Base-by-base conservation (phyloP, 176 grass and related monocot genomes). In the Eleusine coracana region DNA sequence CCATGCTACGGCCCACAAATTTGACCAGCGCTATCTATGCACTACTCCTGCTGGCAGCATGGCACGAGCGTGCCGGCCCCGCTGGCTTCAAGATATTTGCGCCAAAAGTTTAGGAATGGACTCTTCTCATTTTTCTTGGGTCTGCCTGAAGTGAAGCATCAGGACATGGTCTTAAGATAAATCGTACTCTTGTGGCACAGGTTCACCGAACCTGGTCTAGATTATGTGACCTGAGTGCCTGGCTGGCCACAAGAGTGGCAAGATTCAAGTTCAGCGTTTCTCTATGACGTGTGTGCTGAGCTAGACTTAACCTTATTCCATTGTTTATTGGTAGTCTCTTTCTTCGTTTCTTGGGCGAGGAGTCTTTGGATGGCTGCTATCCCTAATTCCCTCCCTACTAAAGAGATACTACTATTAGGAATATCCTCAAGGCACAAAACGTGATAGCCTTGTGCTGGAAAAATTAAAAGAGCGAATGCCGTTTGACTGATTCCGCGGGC, bases 191-290 rank as follows among this genome's bases (percentile, higher is more conserved):
- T 14, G 41, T 54, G 44, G 36, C 60, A 10, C n/a, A 81, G 78
- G n/a, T 86, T 65, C 83, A 72, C 17, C 40, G 83, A 73, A 89
- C 46, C 25, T 67, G 66, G 58, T 1, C 71, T 14, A 15, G 17
- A 11, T 48, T 55, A 16, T 62, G 14, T 29, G 23, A 25, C 60
- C 3, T 63, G 58, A 61, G n/a, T 25, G n/a, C n/a, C 58, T 61
- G 58, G 10, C 58, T 10, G 9, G 50, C 29, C 48, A 37, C 12
- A 18, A 64, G 8, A 3, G 23, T 3, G 73, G 70, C 38, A 48
- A 69, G 10, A 28, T 79, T 83, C 61, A 64, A 44, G 29, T 82
- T 74, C 68, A 62, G 34, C 64, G 41, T 83, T 74, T 51, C 23
- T 52, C 11, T 70, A 14, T 17, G 21, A 65, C 46, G 20, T 79